Evolutionary conservation across 2,329 filamentous ascomycete genomes (phyloP).

Genomic region (Fusarium avenaceum): DNA sequence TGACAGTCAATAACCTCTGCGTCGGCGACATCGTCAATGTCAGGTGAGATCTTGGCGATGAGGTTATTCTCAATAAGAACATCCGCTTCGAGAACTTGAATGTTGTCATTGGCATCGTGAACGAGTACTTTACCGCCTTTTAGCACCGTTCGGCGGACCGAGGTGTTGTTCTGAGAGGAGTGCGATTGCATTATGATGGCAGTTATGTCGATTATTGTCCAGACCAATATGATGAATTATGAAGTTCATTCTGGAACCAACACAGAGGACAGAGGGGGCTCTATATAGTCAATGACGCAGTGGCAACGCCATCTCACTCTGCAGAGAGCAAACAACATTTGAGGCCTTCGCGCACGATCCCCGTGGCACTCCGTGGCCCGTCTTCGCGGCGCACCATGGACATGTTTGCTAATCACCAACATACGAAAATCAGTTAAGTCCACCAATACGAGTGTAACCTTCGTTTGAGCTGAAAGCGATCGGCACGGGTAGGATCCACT

Average conservation of each 20-base stretch:
- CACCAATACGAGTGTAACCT: too few species aligned
- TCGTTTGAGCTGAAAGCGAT: too few species aligned
- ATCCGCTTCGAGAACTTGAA: slow-evolving; percentile 8
- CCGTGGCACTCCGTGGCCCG: background rate
- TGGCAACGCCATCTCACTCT: background rate
- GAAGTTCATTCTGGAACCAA: rapidly evolving
- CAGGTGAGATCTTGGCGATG: slow-evolving; percentile 6
- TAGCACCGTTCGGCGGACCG: background rate
- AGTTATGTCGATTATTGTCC: too few species aligned
- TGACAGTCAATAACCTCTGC: background rate
- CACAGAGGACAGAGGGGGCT: background rate
- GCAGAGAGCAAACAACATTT: background rate
- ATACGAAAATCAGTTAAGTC: too few species aligned
- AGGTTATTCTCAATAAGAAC: slow-evolving; percentile 19
- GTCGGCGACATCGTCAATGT: background rate
- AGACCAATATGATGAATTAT: too few species aligned
- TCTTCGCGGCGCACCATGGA: background rate
- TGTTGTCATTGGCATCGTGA: slow-evolving; percentile 12
- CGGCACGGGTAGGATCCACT: too few species aligned
- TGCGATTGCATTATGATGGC: background rate
- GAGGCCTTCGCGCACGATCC: background rate
- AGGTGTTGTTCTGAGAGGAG: background rate
- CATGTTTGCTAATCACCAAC: too few species aligned
- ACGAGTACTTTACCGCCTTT: slow-evolving; percentile 34
- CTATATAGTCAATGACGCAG: slow-evolving; percentile 10